phyloP scores from a whole-genome alignment of 2,329 filamentous ascomycete genomes.

The Talaromyces sp. region DNA sequence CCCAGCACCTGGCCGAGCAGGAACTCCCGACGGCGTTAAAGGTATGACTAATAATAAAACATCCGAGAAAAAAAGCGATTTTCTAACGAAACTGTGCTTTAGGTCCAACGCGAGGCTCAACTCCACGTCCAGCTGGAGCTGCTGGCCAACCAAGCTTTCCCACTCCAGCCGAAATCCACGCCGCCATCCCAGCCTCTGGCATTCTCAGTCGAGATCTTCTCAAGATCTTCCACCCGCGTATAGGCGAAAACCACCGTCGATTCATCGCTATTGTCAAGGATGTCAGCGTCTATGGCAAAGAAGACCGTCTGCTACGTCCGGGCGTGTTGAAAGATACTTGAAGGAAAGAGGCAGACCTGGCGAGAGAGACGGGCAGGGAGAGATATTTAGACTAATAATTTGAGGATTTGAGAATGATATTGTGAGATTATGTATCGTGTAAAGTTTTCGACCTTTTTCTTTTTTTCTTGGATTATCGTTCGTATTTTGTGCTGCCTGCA shows the following conservation, averaged over 20 bases:
- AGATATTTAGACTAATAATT: not conserved
- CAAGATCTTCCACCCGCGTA: constrained; percentile 37
- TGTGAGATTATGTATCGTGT: not conserved
- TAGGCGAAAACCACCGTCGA: constrained; percentile 36
- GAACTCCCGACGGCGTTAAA: constrained; percentile 33
- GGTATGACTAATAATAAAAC: constrained; percentile 16
- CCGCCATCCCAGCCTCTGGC: constrained; percentile 41
- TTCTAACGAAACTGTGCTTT: not conserved
- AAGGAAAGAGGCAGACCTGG: not conserved
- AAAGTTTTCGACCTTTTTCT: not conserved
- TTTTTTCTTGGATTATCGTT: not conserved
- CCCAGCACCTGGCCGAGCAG: constrained; percentile 35
- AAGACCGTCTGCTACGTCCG: constrained; percentile 36
- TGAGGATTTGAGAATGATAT: not conserved
- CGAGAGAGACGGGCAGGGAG: not conserved
- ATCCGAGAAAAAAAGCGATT: not conserved
- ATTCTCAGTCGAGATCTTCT: constrained; percentile 42
- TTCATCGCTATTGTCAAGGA: constrained; percentile 43
- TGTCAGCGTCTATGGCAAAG: constrained; percentile 38
- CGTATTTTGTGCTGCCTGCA: not conserved
- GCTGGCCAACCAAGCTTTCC: constrained; percentile 31
- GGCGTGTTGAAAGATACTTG: constrained; percentile 28
- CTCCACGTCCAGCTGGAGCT: constrained; percentile 18
- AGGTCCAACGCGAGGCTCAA: constrained; percentile 27
- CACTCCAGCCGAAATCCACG: constrained; percentile 42